phyloP scores from a whole-genome alignment of 1,284 basidiomycete genomes.

The Sutorius eximius region DNA sequence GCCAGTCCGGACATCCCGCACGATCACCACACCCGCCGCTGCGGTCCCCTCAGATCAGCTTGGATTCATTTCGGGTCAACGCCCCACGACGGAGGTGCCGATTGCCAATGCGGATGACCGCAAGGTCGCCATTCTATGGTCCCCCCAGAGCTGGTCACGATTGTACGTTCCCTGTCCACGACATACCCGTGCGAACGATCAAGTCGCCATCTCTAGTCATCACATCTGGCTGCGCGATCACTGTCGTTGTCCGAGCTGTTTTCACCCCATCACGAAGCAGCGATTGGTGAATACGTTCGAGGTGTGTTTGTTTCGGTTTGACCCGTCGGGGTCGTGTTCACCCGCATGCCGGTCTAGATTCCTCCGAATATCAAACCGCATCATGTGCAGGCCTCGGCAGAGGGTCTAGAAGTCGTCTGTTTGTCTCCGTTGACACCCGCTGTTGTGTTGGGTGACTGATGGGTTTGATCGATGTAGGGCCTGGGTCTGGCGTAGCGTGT shows the following conservation, averaged over 20 bases:
- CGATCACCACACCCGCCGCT: background rate
- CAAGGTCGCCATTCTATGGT: conserved; percentile 69
- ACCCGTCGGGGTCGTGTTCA: background rate
- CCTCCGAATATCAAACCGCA: conserved; percentile 70
- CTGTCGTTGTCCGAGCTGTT: conserved; percentile 87
- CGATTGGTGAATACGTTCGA: conserved; percentile 84
- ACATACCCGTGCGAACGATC: background rate
- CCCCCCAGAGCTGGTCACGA: conserved; percentile 62
- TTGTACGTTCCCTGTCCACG: conserved; percentile 49
- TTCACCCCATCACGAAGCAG: conserved; percentile 89
- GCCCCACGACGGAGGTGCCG: conserved; percentile 44
- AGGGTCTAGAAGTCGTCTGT: conserved; percentile 75
- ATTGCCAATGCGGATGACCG: conserved; percentile 55
- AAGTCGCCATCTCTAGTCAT: conserved; percentile 46
- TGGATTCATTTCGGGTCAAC: conserved; percentile 22
- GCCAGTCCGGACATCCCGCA: conserved; percentile 2
- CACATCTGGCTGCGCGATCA: conserved; percentile 81
- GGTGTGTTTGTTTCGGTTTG: conserved; percentile 40
- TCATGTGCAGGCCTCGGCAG: conserved; percentile 55
- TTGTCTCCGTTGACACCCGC: background rate
- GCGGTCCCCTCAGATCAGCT: conserved; percentile 31
- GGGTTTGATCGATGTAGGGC: conserved; percentile 47
- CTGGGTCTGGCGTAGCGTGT: conserved; percentile 44
- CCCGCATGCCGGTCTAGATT: conserved; percentile 51
- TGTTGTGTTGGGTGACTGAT: conserved; percentile 7